phyloP scores from a whole-genome alignment of 371 early-diverging fungal species.

The Mucor velutinosus region DNA sequence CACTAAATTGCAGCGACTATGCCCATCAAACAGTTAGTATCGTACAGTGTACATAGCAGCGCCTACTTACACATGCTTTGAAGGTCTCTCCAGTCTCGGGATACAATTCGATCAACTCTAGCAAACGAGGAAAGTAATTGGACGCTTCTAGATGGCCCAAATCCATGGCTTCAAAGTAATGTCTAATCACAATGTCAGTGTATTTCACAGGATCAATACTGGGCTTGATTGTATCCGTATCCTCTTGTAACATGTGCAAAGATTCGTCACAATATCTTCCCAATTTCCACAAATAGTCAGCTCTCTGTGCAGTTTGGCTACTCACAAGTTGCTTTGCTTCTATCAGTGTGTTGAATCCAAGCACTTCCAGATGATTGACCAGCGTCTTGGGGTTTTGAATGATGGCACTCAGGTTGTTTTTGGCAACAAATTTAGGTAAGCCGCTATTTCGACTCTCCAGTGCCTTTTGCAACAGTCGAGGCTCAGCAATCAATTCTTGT shows the following conservation, averaged over 20 bases:
- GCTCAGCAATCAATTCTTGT: conserved; percentile 7
- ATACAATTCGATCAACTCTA: conserved; percentile 68
- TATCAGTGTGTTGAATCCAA: conserved; percentile 13
- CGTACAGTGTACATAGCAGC: too few species aligned
- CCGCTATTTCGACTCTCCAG: background rate
- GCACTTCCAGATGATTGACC: conserved; percentile 20
- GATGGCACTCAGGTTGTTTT: background rate
- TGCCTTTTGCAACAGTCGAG: background rate
- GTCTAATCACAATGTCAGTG: conserved; percentile 48
- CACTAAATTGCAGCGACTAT: conserved; percentile 23
- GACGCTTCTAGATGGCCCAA: conserved; percentile 44
- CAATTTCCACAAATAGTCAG: conserved; percentile 35
- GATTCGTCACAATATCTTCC: conserved; percentile 46
- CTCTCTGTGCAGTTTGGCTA: background rate
- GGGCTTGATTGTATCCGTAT: conserved; percentile 8
- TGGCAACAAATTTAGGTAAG: background rate
- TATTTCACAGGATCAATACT: conserved; percentile 33
- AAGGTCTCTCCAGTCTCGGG: conserved; percentile 40
- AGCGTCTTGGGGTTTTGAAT: conserved; percentile 4
- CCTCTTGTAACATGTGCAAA: conserved; percentile 16
- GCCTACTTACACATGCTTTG: conserved; percentile 26
- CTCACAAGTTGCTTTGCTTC: conserved; percentile 11
- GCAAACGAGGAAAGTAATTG: conserved; percentile 68
- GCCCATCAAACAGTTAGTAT: background rate
- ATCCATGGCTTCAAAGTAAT: conserved; percentile 55